phyloP scores from a whole-genome alignment of 1,139 yeast species.

The Kurtzmaniella quercitrusa region DNA sequence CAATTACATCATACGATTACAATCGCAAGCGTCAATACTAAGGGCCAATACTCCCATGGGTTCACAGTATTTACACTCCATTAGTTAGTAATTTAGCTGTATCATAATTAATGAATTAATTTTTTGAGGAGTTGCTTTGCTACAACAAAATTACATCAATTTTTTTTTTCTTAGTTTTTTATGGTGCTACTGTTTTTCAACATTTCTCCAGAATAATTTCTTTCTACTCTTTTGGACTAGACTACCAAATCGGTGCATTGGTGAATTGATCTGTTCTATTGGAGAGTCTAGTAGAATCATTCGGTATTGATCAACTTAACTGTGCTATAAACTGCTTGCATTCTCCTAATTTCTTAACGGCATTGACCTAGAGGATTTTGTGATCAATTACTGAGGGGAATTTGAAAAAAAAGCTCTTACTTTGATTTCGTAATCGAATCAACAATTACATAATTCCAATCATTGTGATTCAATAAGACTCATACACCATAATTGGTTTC shows the following conservation, averaged over 20 bases:
- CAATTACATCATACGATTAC: too few species aligned
- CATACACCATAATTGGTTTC: too few species aligned
- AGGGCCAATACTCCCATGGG: neutral
- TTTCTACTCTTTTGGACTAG: neutral
- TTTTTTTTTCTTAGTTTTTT: neutral
- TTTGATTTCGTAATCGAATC: too few species aligned
- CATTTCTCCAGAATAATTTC: neutral
- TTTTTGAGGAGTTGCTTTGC: neutral
- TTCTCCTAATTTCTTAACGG: too few species aligned
- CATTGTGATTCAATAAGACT: too few species aligned
- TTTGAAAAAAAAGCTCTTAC: too few species aligned
- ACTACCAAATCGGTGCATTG: neutral
- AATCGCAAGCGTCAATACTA: too few species aligned
- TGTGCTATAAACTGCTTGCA: too few species aligned
- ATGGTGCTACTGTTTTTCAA: neutral
- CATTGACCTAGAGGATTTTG: too few species aligned
- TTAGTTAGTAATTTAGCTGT: neutral
- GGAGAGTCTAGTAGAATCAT: neutral
- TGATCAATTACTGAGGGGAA: too few species aligned
- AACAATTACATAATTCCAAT: too few species aligned
- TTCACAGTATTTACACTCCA: neutral
- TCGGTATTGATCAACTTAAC: too few species aligned
- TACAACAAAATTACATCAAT: neutral
- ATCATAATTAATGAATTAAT: neutral
- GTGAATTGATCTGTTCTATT: neutral